Evolutionary conservation across 768 basidiomycete genomes (phyloP).

Genomic region (Daedaleopsis nitida): DNA sequence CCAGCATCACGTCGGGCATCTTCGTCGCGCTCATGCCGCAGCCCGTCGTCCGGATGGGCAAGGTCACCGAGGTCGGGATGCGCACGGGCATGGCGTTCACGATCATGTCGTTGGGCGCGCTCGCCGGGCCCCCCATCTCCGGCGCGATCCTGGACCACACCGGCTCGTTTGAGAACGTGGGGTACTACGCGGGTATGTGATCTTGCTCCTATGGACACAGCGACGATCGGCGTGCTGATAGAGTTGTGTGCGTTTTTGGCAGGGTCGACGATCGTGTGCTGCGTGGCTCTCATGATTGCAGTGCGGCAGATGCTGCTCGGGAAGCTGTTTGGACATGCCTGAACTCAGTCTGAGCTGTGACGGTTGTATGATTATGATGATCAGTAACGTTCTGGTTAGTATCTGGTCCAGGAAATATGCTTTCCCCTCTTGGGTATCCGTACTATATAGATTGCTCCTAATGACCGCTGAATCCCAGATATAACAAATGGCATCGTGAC

Average conservation of each 20-base stretch:
- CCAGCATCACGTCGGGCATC: conserved; percentile 61
- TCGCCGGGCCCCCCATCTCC: conserved; percentile 73
- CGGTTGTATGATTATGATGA: too few relatives aligned
- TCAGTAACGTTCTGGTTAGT: too few relatives aligned
- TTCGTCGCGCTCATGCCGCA: conserved; percentile 57
- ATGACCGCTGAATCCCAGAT: too few relatives aligned
- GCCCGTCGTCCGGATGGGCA: conserved; percentile 65
- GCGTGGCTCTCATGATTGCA: conserved; percentile 43
- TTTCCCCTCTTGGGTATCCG: too few relatives aligned
- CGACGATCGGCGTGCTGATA: not conserved
- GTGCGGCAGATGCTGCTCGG: conserved; percentile 44
- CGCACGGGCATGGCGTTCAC: conserved; percentile 67
- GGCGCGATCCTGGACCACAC: conserved; percentile 62
- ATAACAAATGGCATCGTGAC: too few relatives aligned
- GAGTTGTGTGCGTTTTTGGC: not conserved
- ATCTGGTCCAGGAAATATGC: too few relatives aligned
- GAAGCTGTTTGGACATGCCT: conserved; percentile 44
- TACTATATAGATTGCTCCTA: too few relatives aligned
- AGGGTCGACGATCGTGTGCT: conserved; percentile 43
- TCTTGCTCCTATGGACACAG: not conserved
- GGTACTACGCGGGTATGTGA: conserved; percentile 50
- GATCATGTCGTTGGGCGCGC: conserved; percentile 59
- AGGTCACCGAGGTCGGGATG: conserved; percentile 60
- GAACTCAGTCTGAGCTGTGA: conserved; percentile 4
- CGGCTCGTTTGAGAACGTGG: conserved; percentile 54